These are phyloP conservation scores for Singerocomus rubriflavus DNA, from an alignment of 1,284 basidiomycete species.

Conservation along the genomic window DNA sequence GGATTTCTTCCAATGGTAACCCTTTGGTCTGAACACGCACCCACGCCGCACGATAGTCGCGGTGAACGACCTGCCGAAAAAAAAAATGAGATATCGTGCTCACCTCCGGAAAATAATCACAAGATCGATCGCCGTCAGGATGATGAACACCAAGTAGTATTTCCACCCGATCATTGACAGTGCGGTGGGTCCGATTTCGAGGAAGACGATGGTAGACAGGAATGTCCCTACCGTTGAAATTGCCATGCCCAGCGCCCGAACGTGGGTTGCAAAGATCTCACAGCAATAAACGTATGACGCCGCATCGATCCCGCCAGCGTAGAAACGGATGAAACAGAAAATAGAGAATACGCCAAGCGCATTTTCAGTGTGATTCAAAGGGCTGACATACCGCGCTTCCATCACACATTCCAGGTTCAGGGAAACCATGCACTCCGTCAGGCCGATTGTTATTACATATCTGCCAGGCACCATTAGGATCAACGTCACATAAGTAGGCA, in stretches of 20 bases:
- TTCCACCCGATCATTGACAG: background rate
- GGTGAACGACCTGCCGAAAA: background rate
- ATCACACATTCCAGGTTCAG: background rate
- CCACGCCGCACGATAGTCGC: background rate
- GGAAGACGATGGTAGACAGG: background rate
- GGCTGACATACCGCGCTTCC: background rate
- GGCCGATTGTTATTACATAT: background rate
- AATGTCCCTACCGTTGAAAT: constrained; percentile 2
- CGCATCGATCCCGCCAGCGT: background rate
- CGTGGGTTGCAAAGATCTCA: background rate
- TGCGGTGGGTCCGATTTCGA: background rate
- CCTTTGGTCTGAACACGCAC: background rate
- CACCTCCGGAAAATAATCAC: background rate
- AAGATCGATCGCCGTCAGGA: background rate
- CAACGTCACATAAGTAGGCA: background rate
- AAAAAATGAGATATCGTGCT: background rate
- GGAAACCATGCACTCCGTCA: background rate
- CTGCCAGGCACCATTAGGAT: background rate
- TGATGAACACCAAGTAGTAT: background rate
- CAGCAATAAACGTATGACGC: background rate
- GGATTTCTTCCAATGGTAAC: background rate
- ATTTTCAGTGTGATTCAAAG: background rate
- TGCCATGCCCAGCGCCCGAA: background rate
- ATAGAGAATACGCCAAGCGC: background rate
- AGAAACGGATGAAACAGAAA: background rate